phyloP scores from a whole-genome alignment of 345 rosid species.

The Brassica cretica region DNA sequence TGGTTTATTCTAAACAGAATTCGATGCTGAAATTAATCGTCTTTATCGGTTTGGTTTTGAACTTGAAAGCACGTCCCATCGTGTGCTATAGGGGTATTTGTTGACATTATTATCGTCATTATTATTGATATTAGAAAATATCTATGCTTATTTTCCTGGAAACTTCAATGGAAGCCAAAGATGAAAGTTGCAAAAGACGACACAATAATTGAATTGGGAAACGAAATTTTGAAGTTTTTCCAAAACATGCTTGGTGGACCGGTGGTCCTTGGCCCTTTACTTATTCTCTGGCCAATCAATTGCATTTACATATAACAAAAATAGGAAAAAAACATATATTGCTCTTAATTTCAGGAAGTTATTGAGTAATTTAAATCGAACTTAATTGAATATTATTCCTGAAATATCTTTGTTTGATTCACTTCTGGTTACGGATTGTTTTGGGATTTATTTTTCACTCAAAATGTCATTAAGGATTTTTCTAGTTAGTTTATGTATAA shows the following conservation, averaged over 20 bases:
- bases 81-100: background rate
- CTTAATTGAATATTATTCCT: background rate
- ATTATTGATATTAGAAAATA: background rate
- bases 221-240: background rate
- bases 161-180: background rate
- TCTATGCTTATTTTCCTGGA: background rate
- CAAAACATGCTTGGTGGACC: background rate
- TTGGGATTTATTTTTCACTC: background rate
- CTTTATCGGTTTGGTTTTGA: background rate
- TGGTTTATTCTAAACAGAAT: background rate
- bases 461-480: background rate
- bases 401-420: background rate
- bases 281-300: conserved; percentile 22
- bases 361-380: background rate
- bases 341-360: background rate
- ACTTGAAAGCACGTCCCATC: background rate
- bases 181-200: background rate
- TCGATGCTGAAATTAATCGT: background rate
- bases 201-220: background rate
- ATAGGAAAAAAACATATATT: background rate
- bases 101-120: background rate
- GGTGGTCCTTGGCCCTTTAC: conserved; percentile 26
- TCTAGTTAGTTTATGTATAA: background rate
- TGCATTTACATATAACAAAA: conserved; percentile 7
- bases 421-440: background rate